A percentile compares a stretch with the other conserved stretches of the same genome.
These are phyloP conservation scores for Cyclostephanos invisitatus DNA, from an alignment of 108 stramenopile species.

Conservation along the genomic window DNA sequence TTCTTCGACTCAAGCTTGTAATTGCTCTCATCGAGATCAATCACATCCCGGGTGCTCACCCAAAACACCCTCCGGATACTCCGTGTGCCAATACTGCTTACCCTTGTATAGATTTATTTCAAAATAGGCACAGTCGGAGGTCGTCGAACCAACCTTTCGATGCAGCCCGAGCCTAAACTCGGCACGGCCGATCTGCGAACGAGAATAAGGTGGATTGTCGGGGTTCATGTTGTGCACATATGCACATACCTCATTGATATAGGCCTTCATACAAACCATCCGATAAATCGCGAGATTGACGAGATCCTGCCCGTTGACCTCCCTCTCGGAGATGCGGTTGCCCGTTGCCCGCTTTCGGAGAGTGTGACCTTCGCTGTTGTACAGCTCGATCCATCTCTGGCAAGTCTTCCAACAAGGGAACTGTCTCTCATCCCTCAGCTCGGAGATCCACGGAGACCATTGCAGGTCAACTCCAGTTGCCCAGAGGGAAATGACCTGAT, in stretches of 20 bases:
- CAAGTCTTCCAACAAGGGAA: neutral
- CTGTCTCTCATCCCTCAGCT: neutral
- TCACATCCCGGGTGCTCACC: neutral
- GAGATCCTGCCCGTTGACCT: conserved; percentile 1
- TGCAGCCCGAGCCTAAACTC: neutral
- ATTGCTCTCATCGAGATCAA: neutral
- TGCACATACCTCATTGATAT: conserved; percentile 4
- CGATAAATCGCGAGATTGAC: conserved; percentile 9
- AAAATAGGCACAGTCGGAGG: conserved; percentile 3
- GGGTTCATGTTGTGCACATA: conserved; percentile 3
- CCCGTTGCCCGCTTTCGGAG: neutral
- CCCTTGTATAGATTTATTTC: conserved; percentile 1
- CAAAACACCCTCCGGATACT: neutral
- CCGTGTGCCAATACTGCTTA: neutral
- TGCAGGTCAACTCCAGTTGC: neutral
- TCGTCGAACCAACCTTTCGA: conserved; percentile 7
- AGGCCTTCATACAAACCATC: conserved; percentile 3
- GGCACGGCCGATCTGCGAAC: conserved; percentile 9
- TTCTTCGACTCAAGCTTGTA: neutral
- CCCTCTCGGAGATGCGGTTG: conserved; percentile 11
- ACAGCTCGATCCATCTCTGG: too few relatives aligned
- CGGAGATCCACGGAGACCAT: neutral
- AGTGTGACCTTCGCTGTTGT: neutral
- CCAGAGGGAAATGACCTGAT: too few relatives aligned
- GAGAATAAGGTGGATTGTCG: conserved; percentile 1